A percentile compares a stretch with the other conserved stretches of the same genome.
phyloP scores from a whole-genome alignment of 1,284 basidiomycete species.

The Cryptococcus neoformans region DNA sequence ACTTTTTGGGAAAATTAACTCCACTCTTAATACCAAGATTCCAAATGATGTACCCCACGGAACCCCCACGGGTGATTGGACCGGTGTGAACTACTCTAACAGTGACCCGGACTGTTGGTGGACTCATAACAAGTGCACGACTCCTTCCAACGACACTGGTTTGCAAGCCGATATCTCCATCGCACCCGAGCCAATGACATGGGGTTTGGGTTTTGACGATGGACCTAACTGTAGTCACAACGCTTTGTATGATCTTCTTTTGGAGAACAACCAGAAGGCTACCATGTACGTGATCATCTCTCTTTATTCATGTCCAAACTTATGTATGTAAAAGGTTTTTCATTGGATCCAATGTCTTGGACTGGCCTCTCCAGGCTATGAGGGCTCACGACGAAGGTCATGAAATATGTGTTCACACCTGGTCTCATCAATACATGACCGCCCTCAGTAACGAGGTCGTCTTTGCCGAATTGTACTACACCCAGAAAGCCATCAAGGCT shows the following conservation, averaged over 20 bases:
- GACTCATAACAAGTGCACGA: slow-evolving; percentile 45
- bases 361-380: slow-evolving; percentile 56
- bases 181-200: slow-evolving; percentile 52
- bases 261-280: slow-evolving; percentile 53
- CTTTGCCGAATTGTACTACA: slow-evolving; percentile 58
- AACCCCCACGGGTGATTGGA: slow-evolving; percentile 37
- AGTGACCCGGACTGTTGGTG: slow-evolving; percentile 50
- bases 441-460: slow-evolving; percentile 53
- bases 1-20: slow-evolving; percentile 41
- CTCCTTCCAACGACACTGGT: slow-evolving; percentile 28
- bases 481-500: slow-evolving; percentile 53
- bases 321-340: slow-evolving; percentile 31
- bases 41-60: slow-evolving; percentile 43
- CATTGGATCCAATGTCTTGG: slow-evolving; percentile 54
- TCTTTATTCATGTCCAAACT: neutral
- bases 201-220: slow-evolving; percentile 56
- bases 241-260: slow-evolving; percentile 54
- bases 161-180: slow-evolving; percentile 47
- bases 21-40: slow-evolving; percentile 37
- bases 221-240: slow-evolving; percentile 54
- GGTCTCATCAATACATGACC: slow-evolving; percentile 55
- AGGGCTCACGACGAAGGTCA: slow-evolving; percentile 51
- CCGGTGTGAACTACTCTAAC: slow-evolving; percentile 28
- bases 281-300: slow-evolving; percentile 43
- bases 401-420: slow-evolving; percentile 51